A percentile compares a stretch with the other conserved stretches of the same genome.
Evolutionary conservation across 1,139 yeast species (phyloP).

Genomic region (Candida gigantensis): DNA sequence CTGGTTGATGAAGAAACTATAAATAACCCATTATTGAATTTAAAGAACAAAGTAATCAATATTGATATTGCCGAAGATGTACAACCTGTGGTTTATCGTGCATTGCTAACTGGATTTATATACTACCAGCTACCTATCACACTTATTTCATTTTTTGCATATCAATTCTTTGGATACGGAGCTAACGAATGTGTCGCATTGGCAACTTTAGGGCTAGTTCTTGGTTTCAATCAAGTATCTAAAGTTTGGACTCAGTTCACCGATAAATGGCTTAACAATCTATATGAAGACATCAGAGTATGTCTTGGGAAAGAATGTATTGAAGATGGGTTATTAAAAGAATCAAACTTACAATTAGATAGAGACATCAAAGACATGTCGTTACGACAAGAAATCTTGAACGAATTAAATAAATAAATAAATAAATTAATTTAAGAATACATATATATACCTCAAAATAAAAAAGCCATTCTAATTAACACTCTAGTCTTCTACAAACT

Average conservation of each 20-base stretch:
- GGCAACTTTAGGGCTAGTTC: conserved; percentile 40
- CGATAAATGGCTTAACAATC: conserved; percentile 27
- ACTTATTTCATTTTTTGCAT: conserved; percentile 31
- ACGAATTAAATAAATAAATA: conserved; percentile 15
- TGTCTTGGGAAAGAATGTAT: conserved; percentile 40
- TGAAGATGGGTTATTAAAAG: conserved; percentile 40
- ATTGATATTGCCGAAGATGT: conserved; percentile 31
- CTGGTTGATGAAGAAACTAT: conserved; percentile 16
- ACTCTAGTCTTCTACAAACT: conserved; percentile 23
- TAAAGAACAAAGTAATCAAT: conserved; percentile 33
- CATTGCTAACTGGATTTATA: conserved; percentile 32
- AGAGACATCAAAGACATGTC: conserved; percentile 22
- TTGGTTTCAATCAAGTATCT: conserved; percentile 47
- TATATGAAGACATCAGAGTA: conserved; percentile 39
- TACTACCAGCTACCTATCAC: conserved; percentile 45
- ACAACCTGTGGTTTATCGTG: conserved; percentile 40
- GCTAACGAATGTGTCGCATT: conserved; percentile 37
- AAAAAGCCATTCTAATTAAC: neutral
- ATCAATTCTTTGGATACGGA: conserved; percentile 37
- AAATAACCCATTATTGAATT: conserved; percentile 33
- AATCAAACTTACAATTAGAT: conserved; percentile 27
- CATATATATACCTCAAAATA: conserved; percentile 5
- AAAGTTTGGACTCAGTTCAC: conserved; percentile 37
- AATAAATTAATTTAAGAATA: conserved; percentile 10
- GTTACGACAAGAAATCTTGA: conserved; percentile 22